Percentiles rank a stretch among this genome's conserved stretches.
phyloP scores from a whole-genome alignment of 169 alveolate species.

The Plasmodium knowlesi region DNA sequence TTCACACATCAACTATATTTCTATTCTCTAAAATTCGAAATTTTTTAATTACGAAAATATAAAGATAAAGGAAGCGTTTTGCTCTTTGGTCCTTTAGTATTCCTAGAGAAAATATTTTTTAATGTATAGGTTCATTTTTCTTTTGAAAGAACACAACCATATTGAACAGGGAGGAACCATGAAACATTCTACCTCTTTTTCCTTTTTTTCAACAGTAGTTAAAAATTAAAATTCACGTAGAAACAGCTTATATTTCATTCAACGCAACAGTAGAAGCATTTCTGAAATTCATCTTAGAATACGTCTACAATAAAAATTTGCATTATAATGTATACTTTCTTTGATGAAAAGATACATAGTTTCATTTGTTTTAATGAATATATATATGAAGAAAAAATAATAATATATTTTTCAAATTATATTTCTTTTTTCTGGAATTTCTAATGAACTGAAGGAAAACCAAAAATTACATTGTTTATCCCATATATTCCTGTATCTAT shows the following conservation, averaged over 20 bases:
- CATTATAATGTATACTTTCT: background rate
- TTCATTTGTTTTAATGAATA: background rate
- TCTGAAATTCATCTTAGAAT: background rate
- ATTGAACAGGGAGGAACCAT: background rate
- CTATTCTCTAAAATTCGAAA: background rate
- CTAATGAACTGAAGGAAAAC: background rate
- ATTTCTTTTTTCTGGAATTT: background rate
- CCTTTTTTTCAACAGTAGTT: background rate
- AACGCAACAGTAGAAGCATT: background rate
- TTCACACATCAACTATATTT: background rate
- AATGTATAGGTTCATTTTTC: background rate
- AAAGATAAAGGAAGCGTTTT: background rate
- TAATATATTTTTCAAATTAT: background rate
- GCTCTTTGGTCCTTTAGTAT: background rate
- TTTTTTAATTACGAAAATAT: background rate
- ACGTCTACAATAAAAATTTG: background rate
- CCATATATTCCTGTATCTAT: background rate
- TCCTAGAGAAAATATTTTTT: background rate
- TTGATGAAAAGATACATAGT: background rate
- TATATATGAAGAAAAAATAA: background rate
- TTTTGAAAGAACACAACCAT: background rate
- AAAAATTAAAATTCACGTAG: background rate
- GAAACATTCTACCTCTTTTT: background rate
- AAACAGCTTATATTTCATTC: background rate
- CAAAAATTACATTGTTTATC: background rate